Base-by-base conservation (phyloP, 2,329 filamentous ascomycete genomes). In the Colletotrichum plurivorum region DNA sequence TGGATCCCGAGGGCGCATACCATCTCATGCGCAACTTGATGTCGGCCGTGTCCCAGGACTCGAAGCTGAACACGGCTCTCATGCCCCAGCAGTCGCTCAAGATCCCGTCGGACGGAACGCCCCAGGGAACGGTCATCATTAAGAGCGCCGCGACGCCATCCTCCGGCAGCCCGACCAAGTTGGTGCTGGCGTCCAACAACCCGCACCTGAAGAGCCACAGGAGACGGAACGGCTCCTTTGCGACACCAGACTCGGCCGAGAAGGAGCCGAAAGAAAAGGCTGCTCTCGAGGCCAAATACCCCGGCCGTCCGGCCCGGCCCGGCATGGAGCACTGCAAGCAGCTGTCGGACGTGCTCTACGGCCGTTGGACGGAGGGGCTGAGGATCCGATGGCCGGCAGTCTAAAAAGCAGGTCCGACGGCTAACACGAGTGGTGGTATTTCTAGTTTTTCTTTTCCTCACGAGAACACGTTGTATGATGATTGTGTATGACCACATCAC, bases 321-420 rank as follows among this genome's bases (percentile, higher is more conserved):
- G 95, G 94, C 2, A 95, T 98, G 93, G 95, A 98, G 80, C 95
- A 98, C 80, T 93, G 92, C 73, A 94, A 94, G 76, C 90, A 97
- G 77, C 85, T 98, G 45, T 94, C 93, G 1, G 94, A 98, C 78
- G 93, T 97, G 20, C 87, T 99, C 20, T 98, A 98, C 81, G 90
- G 91, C 16, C 89, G 95, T 51, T 99, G 96, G 96, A 90, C 92
- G 3, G 93, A 97, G 67, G 94, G 94, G 2, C 83, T 98, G 74
- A 90, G 91, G 72, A 87, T 89, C 63, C 85, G 92, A 64, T 95
- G 92, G 92, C 86, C 86, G 3, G 83, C 82, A 4, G 72, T 82
- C 18, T 82, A 67, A 75, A 75, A 6, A 13, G 31, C 31, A 3
- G 18, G n/a, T 12, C 48, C 48, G 45, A 18, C 31, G n/a, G 27